Base-by-base conservation (phyloP, 352 stramenopile species). In the Elongisporangium undulatum region DNA sequence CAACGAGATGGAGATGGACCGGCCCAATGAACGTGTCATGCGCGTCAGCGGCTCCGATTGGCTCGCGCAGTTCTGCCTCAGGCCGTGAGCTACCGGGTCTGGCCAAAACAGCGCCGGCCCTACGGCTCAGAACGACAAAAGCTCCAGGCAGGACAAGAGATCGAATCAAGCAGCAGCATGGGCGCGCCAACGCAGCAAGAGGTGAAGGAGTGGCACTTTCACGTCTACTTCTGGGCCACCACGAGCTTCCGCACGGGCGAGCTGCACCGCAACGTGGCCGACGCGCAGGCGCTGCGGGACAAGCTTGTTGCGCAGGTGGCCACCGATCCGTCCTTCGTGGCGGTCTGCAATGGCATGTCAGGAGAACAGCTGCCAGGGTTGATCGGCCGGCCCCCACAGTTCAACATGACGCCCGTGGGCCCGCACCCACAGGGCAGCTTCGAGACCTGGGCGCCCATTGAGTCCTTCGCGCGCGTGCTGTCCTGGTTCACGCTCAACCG, bases 151-250 rank as follows among this genome's bases (percentile, higher is more conserved):
- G 13, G 29, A 41, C 29, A n/a, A n/a, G n/a, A n/a, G n/a, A n/a
- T n/a, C n/a, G n/a, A n/a, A n/a, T n/a, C n/a, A n/a, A n/a, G 29
- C 29, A 41, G 4, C 13, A 9, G 45, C 10, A n/a, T 3, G 10
- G 9, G 16, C n/a, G 15, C 4, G 48, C 48, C 4, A 41, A 4
- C 5, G 9, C 4, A 9, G 5, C n/a, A 41, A 41, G 29, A 41
- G 41, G 72, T 89, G 59, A 79, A 85, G 59, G 83, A 92, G 50
- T 92, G 77, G 74, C 83, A 90, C 53, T 91, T 92, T 61, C 83
- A 92, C 65, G 73, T 74, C 23, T 92, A 82, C 67, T 90, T 69
- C 66, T 83, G 76, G 61, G 72, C 72, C 51, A 76, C 52, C 10
- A 54, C 50, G 51, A 89, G 74, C 59, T 41, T 15, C 29, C 9